phyloP scores from a whole-genome alignment of 2,329 filamentous ascomycete genomes.

The Aspergillus hortae region DNA sequence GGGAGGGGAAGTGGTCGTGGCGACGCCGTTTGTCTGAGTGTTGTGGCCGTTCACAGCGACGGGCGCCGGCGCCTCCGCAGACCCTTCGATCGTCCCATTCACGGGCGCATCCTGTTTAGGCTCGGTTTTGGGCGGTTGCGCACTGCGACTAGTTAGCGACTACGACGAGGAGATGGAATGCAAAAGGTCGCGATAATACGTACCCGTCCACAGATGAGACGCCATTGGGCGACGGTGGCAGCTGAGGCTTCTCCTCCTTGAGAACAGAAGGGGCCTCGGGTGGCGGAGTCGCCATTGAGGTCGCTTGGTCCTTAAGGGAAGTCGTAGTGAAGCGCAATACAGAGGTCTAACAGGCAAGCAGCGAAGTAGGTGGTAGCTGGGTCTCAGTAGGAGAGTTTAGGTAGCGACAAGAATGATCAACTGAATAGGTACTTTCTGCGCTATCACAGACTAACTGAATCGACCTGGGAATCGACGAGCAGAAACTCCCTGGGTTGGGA shows the following conservation, averaged over 20 bases:
- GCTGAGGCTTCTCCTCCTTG: constrained; percentile 41
- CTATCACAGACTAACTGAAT: constrained; percentile 29
- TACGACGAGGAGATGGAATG: neutral
- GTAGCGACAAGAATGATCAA: constrained; percentile 26
- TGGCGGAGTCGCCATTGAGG: constrained; percentile 42
- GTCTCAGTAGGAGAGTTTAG: constrained; percentile 17
- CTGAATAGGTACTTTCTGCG: constrained; percentile 32
- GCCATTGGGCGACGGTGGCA: constrained; percentile 34
- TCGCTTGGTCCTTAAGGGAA: constrained; percentile 15
- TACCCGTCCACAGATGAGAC: constrained; percentile 24
- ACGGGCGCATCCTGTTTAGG: constrained; percentile 19
- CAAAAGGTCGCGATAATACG: neutral
- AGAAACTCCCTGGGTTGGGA: constrained; percentile 20
- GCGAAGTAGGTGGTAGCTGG: constrained; percentile 17
- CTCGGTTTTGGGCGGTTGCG: constrained; percentile 21
- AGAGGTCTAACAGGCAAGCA: constrained; percentile 20
- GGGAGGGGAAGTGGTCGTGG: constrained; percentile 30
- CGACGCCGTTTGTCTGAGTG: constrained; percentile 20
- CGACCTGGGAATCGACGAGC: constrained; percentile 22
- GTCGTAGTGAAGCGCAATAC: constrained; percentile 24
- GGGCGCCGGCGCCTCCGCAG: constrained; percentile 14
- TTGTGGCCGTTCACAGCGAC: constrained; percentile 30
- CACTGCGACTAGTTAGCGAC: constrained; percentile 20
- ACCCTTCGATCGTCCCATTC: constrained; percentile 8
- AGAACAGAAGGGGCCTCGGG: constrained; percentile 35